These are phyloP conservation scores for Phlebiopsis gigantea DNA, from an alignment of 768 basidiomycete species.

Conservation along the genomic window DNA sequence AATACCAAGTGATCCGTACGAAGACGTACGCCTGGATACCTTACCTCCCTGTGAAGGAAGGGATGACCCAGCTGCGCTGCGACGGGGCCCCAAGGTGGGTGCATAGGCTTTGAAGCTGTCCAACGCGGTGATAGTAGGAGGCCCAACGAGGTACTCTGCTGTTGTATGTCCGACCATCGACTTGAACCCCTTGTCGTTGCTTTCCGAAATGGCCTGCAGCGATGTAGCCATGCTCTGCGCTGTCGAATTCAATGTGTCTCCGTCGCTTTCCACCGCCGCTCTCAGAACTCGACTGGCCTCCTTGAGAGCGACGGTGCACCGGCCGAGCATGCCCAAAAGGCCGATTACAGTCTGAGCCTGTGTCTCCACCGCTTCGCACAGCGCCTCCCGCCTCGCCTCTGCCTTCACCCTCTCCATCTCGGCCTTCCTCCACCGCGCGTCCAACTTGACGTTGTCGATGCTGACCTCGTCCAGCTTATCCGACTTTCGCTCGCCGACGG, in stretches of 20 bases:
- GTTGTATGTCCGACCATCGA: constrained; percentile 64
- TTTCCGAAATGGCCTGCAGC: constrained; percentile 51
- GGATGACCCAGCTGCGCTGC: constrained; percentile 47
- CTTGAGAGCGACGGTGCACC: constrained; percentile 68
- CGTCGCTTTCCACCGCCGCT: constrained; percentile 32
- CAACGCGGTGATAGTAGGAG: constrained; percentile 27
- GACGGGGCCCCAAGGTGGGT: constrained; percentile 34
- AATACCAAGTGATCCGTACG: constrained; percentile 32
- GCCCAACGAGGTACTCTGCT: constrained; percentile 45
- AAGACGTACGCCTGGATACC: constrained; percentile 38
- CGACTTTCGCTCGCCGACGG: constrained; percentile 72
- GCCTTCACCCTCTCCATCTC: constrained; percentile 69
- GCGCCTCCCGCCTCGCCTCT: constrained; percentile 58
- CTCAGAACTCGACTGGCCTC: constrained; percentile 46
- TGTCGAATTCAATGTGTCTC: constrained; percentile 32
- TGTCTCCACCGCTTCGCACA: constrained; percentile 54
- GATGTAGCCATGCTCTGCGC: constrained; percentile 46
- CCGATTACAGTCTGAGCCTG: constrained; percentile 65
- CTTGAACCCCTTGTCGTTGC: constrained; percentile 67
- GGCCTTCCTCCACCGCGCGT: constrained; percentile 57
- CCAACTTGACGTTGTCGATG: constrained; percentile 65
- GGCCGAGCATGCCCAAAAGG: constrained; percentile 76
- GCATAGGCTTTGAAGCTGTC: constrained; percentile 50
- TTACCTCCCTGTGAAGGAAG: constrained; percentile 30
- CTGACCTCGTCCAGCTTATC: constrained; percentile 72